Base-by-base conservation (phyloP, 2,329 filamentous ascomycete species). In the Hansfordia pulvinata region DNA sequence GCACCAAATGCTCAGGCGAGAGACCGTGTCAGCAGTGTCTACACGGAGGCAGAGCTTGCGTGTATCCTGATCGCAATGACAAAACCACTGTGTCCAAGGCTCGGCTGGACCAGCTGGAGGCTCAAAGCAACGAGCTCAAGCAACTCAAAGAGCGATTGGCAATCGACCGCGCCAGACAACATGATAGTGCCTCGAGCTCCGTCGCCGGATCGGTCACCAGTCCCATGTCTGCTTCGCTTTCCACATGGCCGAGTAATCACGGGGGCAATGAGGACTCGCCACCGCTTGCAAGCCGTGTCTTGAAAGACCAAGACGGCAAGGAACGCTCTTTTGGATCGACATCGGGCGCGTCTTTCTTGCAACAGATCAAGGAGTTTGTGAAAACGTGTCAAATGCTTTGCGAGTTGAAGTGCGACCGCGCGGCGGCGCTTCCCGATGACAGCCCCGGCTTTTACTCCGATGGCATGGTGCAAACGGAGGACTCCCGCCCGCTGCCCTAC, bases 1-100 rank as follows among this genome's bases (percentile, higher is more conserved):
- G 62, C 30, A 58, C 64, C 41, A 65, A 62, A 36, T 67, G 62
- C 43, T 64, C 60, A 9, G 62, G 62, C 23, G 53, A 61, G 4
- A 43, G 39, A n/a, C 62, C 62, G 0, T 67, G 62, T 38, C 39
- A 41, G 20, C 58, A 62, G 34, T 67, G 62, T 37, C 37, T 40
- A 14, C 47, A 47, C 19, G 45, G 54, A 17, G 50, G 53, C 17
- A 50, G 62, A 30, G 53, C 60, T 8, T 67, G 62, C 40, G 35
- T 56, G 26, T 67, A 66, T 37, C 62, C 62, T 11, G 40, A 43
- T n/a, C 33, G 47, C 4, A 38, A 57, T 19, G 55, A 62, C 34
- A 61, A 60, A 32, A 44, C 64, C 11, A 49, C 50, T 10, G 40
- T 67, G 23, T 44, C 54, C 6, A 49, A 50, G 17, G 34, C 43